Evolutionary conservation across 768 basidiomycete species (phyloP), one percentile per base, ranked within the genome.

Genomic region (Termitomyces bulborhizus): DNA sequence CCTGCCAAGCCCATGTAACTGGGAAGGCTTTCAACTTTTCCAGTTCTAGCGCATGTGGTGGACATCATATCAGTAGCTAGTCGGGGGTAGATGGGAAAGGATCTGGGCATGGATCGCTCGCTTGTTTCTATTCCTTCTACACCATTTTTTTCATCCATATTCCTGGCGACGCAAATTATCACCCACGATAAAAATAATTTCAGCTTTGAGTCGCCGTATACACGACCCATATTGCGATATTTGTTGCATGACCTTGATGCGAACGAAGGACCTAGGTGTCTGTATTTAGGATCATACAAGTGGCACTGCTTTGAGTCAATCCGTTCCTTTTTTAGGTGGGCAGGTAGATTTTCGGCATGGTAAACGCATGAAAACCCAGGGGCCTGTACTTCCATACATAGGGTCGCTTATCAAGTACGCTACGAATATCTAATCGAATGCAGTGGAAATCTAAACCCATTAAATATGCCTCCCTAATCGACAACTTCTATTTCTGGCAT

Each of bases 1-100:
- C 94, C 96, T 27, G 73, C 80, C 52, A 93, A 93, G 71, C 94
- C 95, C 18, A 77, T 95, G 77, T 97, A 79, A 80, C 16, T 53
- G 44, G 44, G 16, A 11, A 41, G 26, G 24, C 45, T 18, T 18
- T 34, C 27, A 36, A 49, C 4, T 41, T 21, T 26, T 31, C 36
- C 37, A 29, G 43, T 52, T 47, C n/a, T 27, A 4, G 39, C 24
- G 44, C 11, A 41, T 16, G 27, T 24, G 43, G 43, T 55, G 27
- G 24, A 45, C 12, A 54, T 31, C 0, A 12, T 12, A 54, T 31
- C 0, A 12, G 16, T 32, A 44, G 49, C 6, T n/a, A 51, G 36
- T 4, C 3, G 31, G 34, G 7, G 16, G 40, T 21, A 16, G 45
- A 32, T 27, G 27, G 29, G 26, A 46, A 53, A 31, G 44, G 45